Evolutionary conservation across 2,329 filamentous ascomycete species (phyloP), one percentile per base, ranked within the genome.

Genomic region (Helminthosporium solani): DNA sequence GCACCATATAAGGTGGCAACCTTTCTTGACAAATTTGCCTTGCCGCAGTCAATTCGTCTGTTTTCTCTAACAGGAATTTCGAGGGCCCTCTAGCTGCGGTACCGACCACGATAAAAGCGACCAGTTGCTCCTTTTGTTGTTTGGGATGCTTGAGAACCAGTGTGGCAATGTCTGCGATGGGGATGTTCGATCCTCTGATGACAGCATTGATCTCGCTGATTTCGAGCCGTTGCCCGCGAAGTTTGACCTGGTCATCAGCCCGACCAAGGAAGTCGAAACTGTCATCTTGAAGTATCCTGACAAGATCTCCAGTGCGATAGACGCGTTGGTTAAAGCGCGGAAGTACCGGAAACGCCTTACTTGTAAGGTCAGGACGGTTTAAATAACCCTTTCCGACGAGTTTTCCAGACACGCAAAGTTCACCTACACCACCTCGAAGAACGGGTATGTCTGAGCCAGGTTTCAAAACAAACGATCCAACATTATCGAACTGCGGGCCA

Each of bases 361-460:
- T 64, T 0, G 90, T 96, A 27, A 96, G 78, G n/a, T 90, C 82
- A 1, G 81, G 77, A 2, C 88, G 81, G 52, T 92, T 90, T 15
- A 96, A 75, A 64, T 97, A 97, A 0, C 91, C 92, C 58, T 89
- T 90, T 1, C 90, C 91, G 4, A 97, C 90, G 1, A 96, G 78
- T 55, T 85, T 87, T 1, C 91, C 91, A 1, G 88, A 90, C 1
- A 96, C 83, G 58, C 91, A 96, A 2, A 96, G 81, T 70, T 96
- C 91, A 3, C 92, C 92, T 3, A 95, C 79, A 1, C 80, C 89
- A 8, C 91, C 91, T 34, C 83, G 79, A 18, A 94, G 64, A 0
- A 96, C 88, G 0, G 89, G 88, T 0, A 76, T 72, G 20, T 86
- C 81, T 0, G 87, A 87, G 0, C 79, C 82, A 0, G 85, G 86